These are phyloP conservation scores for Melanomma pulvis-pyrius DNA, from an alignment of 495 filamentous ascomycete genomes.

Conservation along the genomic window DNA sequence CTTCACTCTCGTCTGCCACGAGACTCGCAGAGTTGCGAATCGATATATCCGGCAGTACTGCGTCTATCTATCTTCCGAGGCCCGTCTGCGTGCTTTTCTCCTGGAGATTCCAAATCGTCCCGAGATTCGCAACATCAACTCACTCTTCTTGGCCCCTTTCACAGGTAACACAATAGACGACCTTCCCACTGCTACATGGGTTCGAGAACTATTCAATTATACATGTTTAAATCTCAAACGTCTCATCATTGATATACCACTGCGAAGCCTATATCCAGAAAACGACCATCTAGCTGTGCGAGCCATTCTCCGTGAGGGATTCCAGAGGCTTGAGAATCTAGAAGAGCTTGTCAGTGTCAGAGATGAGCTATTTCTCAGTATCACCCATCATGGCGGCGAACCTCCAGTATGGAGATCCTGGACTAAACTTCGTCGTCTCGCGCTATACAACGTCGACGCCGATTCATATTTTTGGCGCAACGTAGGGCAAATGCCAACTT, in stretches of 20 bases:
- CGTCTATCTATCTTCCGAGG: slow-evolving; percentile 12
- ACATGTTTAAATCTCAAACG: slow-evolving; percentile 9
- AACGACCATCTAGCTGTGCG: slow-evolving; percentile 19
- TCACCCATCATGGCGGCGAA: background rate
- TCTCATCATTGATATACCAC: slow-evolving; percentile 23
- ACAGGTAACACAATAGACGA: slow-evolving; percentile 2
- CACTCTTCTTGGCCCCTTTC: slow-evolving; percentile 22
- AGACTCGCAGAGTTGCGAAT: slow-evolving; percentile 18
- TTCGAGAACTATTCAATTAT: slow-evolving; percentile 16
- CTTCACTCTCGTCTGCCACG: slow-evolving; percentile 29
- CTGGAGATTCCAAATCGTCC: slow-evolving; percentile 11
- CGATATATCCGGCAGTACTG: slow-evolving; percentile 23
- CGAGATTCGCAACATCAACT: slow-evolving; percentile 8
- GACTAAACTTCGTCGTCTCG: slow-evolving; percentile 42
- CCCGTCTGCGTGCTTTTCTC: slow-evolving; percentile 10
- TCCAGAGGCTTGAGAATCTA: slow-evolving; percentile 38
- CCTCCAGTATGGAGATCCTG: slow-evolving; percentile 42
- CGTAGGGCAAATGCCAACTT: slow-evolving; percentile 36
- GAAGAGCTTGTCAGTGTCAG: slow-evolving; percentile 44
- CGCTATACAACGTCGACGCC: slow-evolving; percentile 43
- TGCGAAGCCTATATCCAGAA: slow-evolving; percentile 12
- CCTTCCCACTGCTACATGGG: slow-evolving; percentile 2
- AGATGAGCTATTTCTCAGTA: slow-evolving; percentile 32
- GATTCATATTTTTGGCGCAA: slow-evolving; percentile 38
- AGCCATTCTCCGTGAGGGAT: slow-evolving; percentile 29